phyloP scores from a whole-genome alignment of 306 rosid genomes.

The Castanea crenata region DNA sequence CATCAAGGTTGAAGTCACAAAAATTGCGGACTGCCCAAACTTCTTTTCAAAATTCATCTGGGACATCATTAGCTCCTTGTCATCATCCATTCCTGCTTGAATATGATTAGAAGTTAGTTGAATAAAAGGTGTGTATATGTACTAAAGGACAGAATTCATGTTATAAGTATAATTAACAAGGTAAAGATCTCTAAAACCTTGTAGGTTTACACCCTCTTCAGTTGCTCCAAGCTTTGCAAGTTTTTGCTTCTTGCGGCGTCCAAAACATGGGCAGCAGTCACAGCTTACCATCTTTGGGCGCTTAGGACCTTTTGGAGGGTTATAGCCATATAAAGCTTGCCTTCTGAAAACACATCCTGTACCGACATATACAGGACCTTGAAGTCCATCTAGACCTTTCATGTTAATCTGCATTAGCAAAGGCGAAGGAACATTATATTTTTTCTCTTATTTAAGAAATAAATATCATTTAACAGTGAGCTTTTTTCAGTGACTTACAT shows the following conservation, averaged over 20 bases:
- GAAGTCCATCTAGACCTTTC: slow-evolving; percentile 96
- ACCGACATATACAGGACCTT: slow-evolving; percentile 95
- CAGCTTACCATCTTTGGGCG: slow-evolving; percentile 90
- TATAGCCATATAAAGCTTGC: slow-evolving; percentile 89
- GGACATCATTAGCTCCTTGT: slow-evolving; percentile 81
- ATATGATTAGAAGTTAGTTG: background rate
- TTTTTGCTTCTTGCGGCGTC: slow-evolving; percentile 16
- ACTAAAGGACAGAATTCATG: background rate
- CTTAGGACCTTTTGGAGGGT: slow-evolving; percentile 86
- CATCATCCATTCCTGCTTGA: slow-evolving; percentile 59
- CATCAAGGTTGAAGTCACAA: slow-evolving; percentile 90
- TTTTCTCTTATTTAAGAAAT: background rate
- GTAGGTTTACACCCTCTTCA: slow-evolving; percentile 61
- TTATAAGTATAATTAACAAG: background rate
- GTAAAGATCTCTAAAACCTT: slow-evolving; percentile 37
- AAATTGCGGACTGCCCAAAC: slow-evolving; percentile 89
- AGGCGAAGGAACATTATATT: slow-evolving; percentile 17
- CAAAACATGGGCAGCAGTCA: slow-evolving; percentile 8
- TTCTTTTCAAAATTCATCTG: slow-evolving; percentile 90
- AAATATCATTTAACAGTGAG: background rate
- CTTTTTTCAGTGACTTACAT: slow-evolving; percentile 47
- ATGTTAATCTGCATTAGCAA: slow-evolving; percentile 74
- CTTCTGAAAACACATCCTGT: slow-evolving; percentile 97
- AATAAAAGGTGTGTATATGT: background rate
- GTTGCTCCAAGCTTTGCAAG: slow-evolving; percentile 53